Base-by-base conservation (phyloP, 805 yeast genomes). In the Tetrapisispora phaffii region DNA sequence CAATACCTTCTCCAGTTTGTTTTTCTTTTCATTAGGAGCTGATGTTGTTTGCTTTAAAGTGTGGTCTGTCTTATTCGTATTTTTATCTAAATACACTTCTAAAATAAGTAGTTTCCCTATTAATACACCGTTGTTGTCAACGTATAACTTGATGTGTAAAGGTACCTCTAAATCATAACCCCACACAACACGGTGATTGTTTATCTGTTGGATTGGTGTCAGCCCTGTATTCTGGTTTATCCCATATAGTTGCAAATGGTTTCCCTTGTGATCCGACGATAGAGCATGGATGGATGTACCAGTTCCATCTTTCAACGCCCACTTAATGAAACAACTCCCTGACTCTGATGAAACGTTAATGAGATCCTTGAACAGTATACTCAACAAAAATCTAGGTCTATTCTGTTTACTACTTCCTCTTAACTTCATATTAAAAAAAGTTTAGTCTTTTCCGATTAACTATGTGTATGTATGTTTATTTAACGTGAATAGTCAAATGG, bases 271-370 rank as follows among this genome's bases (percentile, higher is more conserved):
- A 17, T 37, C 45, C 3, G 48, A 35, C 12, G 48, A 22, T 8
- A 46, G 13, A 2, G 37, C 34, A 26, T 45, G 49, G 15, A 43
- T 41, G 3, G 63, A 53, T 0, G 57, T 54, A 7, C 66, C 66
- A 3, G 62, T 59, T 12, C 63, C 59, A 38, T 82, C 87, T 44
- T 72, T 70, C 9, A 85, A 66, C 37, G 68, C 70, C 74, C 89
- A 74, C 47, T 80, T 78, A 17, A 87, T 75, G 50, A 63, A 79
- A 53, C 90, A 79, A 32, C 68, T 59, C 0, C 95, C 95, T 2
- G 79, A 68, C 1, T 82, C 71, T 52, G 85, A 88, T 1, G 97
- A 97, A 24, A 90, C 75, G 56, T 89, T 89, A n/a, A 81, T 73
- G 39, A 90, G 67, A 50, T 85, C 94, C 45, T 76, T 74, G 40